Evolutionary conservation across 2,329 filamentous ascomycete genomes (phyloP).

Genomic region (Fusarium scirpi): DNA sequence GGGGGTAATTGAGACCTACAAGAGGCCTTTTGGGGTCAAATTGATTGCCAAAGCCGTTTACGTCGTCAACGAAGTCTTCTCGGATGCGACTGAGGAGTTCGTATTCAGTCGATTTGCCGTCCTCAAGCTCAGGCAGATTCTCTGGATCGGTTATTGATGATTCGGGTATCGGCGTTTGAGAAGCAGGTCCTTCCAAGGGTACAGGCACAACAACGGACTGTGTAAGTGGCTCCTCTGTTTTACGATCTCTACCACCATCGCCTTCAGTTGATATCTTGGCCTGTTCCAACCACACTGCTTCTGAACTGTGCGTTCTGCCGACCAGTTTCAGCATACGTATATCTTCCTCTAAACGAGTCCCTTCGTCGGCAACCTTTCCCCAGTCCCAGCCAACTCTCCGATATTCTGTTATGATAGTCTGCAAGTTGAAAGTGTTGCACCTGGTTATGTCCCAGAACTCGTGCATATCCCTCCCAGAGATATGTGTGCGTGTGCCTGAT

Average conservation of each 20-base stretch:
- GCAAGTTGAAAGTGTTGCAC: background rate
- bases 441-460: background rate
- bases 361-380: background rate
- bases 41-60: background rate
- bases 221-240: too few relatives aligned
- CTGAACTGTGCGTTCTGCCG: background rate
- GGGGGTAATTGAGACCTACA: background rate
- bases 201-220: too few relatives aligned
- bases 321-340: background rate
- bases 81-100: too few relatives aligned
- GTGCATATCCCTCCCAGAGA: background rate
- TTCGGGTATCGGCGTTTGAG: background rate
- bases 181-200: background rate
- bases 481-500: background rate
- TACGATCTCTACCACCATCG: too few relatives aligned
- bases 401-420: background rate
- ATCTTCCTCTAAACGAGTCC: background rate
- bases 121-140: too few relatives aligned
- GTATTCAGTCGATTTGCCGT: too few relatives aligned
- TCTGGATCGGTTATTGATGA: background rate
- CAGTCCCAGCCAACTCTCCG: background rate
- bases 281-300: too few relatives aligned
- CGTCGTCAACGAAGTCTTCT: background rate
- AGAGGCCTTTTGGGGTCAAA: constrained; percentile 21
- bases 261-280: too few relatives aligned